Evolutionary conservation across 495 filamentous ascomycete species (phyloP), one percentile per base, ranked within the genome.

Genomic region (Monascus purpureus): DNA sequence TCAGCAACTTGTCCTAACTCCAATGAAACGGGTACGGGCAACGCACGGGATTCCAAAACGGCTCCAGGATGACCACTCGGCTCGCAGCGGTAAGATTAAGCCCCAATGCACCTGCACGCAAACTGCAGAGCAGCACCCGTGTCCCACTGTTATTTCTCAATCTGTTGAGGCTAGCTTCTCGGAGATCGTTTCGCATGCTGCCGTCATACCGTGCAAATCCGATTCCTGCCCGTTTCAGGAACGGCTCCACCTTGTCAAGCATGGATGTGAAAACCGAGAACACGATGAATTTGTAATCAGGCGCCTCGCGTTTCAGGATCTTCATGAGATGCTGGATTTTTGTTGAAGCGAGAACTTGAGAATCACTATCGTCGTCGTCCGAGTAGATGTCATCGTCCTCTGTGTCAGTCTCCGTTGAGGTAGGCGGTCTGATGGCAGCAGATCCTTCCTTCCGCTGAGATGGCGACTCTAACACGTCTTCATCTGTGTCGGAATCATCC

Each of bases 181-280:
- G 84, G 36, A 69, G 71, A 49, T 95, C 87, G 57, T 94, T 94
- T 46, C 76, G 69, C 90, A 97, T 97, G 43, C 73, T 77, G 37
- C 90, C 90, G 54, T 97, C 90, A 63, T 97, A 97, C 6, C 90
- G 77, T 6, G 82, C 80, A 49, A 77, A 88, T 37, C 64, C 70
- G 43, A 92, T 74, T 16, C 73, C 73, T 13, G 80, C 73, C 18
- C 68, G 57, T 13, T 68, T 63, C 17, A 97, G 61, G 63, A 95
- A 94, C 11, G 90, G 90, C 51, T 96, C 85, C 42, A 96, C 74
- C 33, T 95, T 78, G 61, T 97, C 82, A 29, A 97, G 73, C 90
- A 97, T 95, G 4, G 83, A 86, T 2, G 90, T 97, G 55, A 93
- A 94, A 45, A 95, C 82, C 2, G 84, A 93, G 57, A 97, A 97